Evolutionary conservation across 164 flowering plant genomes (phyloP).

Genomic region (Macadamia integrifolia): DNA sequence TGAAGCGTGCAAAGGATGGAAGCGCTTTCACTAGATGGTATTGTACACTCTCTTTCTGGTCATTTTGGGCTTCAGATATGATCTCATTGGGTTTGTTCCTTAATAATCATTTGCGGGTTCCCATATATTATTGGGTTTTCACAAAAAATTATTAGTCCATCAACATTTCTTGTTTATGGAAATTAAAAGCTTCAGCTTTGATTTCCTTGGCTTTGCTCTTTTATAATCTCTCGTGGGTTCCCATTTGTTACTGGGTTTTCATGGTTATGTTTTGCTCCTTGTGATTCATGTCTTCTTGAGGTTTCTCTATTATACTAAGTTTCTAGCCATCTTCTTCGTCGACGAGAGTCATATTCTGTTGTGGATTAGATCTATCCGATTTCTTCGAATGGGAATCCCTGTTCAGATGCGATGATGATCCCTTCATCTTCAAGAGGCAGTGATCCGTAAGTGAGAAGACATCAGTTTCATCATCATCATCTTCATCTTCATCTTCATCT

Average conservation of each 20-base stretch:
- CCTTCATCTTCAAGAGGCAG: conserved; percentile 31
- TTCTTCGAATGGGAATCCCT: conserved; percentile 49
- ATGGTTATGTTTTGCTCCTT: no score
- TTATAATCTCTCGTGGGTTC: no score
- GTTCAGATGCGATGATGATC: conserved; percentile 27
- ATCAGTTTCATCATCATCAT: not conserved
- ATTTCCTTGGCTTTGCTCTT: no score
- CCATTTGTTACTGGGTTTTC: no score
- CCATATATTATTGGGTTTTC: no score
- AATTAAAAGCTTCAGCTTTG: not conserved
- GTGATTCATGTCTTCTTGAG: no score
- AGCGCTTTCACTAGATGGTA: conserved; percentile 52
- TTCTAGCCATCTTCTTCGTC: conserved; percentile 83
- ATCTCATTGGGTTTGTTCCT: no score
- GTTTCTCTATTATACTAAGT: no score
- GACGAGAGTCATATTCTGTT: conserved; percentile 75
- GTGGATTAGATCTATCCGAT: conserved; percentile 42
- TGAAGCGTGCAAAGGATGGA: conserved; percentile 72
- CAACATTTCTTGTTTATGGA: not conserved
- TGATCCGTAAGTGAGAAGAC: conserved; percentile 38
- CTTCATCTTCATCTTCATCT: conserved; percentile 10
- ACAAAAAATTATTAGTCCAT: no score
- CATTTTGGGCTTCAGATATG: no score
- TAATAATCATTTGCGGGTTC: no score
- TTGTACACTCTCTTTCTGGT: no score